Conservation (phyloP, 2,329 filamentous ascomycete genomes). For the Ophiocordyceps camponoti-rufipedis region DNA sequence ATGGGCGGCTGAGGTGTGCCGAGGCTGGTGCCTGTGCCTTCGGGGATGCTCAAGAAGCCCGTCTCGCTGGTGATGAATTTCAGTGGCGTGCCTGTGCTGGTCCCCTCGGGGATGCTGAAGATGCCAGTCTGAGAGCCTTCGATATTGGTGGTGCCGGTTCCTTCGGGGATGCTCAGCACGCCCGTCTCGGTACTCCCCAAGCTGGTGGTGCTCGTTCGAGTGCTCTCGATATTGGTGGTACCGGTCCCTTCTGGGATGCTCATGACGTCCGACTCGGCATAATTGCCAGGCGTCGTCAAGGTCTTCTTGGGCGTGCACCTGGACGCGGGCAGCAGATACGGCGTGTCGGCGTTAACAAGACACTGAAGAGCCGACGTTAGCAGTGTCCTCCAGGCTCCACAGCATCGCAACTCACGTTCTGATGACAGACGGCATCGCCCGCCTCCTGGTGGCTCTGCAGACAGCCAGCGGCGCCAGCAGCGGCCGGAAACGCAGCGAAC, state of each 20-base stretch:
- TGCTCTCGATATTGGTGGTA: not conserved
- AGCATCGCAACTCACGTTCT: constrained; percentile 17
- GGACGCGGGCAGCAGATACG: constrained; percentile 18
- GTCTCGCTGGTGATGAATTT: not conserved
- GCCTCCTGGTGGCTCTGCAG: constrained; percentile 17
- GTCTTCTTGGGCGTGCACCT: constrained; percentile 15
- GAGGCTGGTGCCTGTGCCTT: not conserved
- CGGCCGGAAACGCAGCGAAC: constrained; percentile 16
- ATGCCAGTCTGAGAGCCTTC: too few relatives aligned
- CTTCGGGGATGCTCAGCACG: not conserved
- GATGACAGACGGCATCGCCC: constrained; percentile 28
- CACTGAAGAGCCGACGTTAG: constrained; percentile 10
- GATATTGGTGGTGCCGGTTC: not conserved
- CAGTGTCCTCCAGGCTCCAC: not conserved
- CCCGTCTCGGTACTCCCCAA: not conserved
- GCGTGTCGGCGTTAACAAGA: constrained; percentile 21
- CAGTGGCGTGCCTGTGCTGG: too few relatives aligned
- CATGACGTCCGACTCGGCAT: constrained; percentile 1
- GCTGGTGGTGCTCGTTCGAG: not conserved
- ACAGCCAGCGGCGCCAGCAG: constrained; percentile 21
- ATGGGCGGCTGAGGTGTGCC: not conserved
- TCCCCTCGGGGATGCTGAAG: too few relatives aligned
- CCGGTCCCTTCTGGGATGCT: constrained; percentile 2
- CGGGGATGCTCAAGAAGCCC: not conserved
- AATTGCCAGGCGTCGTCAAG: not conserved